phyloP scores from a whole-genome alignment of 23 red algal species.

The Chondrus crispus region DNA sequence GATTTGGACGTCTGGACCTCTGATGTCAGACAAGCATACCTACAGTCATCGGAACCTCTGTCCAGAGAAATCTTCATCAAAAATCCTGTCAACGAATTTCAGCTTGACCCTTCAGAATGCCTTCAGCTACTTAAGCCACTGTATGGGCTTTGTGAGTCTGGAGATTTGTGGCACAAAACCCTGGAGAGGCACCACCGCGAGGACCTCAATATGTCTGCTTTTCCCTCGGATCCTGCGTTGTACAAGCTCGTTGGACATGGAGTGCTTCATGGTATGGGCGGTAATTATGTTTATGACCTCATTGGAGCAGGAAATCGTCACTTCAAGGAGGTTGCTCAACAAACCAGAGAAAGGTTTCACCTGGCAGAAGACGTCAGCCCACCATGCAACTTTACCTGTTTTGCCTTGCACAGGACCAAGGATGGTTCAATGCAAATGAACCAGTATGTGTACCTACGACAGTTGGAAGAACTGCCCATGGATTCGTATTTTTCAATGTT shows the following conservation, averaged over 20 bases:
- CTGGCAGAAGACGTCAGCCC: neutral
- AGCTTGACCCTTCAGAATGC: neutral
- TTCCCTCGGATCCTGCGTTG: neutral
- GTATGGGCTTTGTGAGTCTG: neutral
- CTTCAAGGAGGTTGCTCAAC: neutral
- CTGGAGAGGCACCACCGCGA: neutral
- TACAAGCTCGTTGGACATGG: neutral
- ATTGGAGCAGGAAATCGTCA: neutral
- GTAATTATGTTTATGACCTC: neutral
- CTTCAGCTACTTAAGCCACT: neutral
- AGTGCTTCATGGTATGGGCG: neutral
- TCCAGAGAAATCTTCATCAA: neutral
- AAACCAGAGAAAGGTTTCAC: neutral
- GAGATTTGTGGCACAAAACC: neutral
- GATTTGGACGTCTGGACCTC: constrained; percentile 37
- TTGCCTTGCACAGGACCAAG: neutral
- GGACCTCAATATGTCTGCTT: neutral
- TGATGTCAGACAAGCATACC: neutral
- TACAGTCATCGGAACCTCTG: constrained; percentile 3
- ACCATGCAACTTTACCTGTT: neutral
- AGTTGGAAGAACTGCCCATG: neutral
- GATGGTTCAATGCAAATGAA: neutral
- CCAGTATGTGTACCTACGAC: neutral
- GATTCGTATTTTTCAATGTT: neutral
- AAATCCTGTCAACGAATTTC: neutral